Percentiles rank a stretch among this genome's conserved stretches.
Conservation (phyloP, 495 filamentous ascomycete genomes). For the Tuber magnatum region DNA sequence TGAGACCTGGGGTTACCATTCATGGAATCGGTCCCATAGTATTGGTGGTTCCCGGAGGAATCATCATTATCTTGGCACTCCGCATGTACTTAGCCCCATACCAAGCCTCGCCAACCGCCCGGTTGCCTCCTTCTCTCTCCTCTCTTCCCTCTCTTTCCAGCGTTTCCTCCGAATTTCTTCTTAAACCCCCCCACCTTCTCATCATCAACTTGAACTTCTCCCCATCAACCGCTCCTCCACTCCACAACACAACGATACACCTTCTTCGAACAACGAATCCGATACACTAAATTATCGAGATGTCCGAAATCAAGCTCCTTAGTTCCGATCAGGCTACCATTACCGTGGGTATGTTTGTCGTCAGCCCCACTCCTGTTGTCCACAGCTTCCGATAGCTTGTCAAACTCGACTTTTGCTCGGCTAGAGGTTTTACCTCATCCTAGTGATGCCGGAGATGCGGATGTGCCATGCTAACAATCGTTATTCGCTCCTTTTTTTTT, state of each 20-base stretch:
- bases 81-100: not conserved
- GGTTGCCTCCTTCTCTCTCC: slow-evolving; percentile 7
- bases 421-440: not conserved
- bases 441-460: not conserved
- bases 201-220: slow-evolving; percentile 20
- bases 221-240: slow-evolving; percentile 2
- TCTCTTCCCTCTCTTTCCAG: slow-evolving; percentile 22
- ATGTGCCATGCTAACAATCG: slow-evolving; percentile 9
- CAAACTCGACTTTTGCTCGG: slow-evolving; percentile 4
- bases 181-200: slow-evolving; percentile 9
- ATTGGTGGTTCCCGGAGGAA: not conserved
- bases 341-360: slow-evolving; percentile 34
- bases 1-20: not conserved
- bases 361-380: slow-evolving; percentile 19
- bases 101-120: slow-evolving; percentile 4
- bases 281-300: slow-evolving; percentile 14
- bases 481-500: slow-evolving; percentile 14
- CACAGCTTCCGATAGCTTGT: slow-evolving; percentile 2
- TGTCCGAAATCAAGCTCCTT: slow-evolving; percentile 40
- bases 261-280: not conserved
- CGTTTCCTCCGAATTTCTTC: slow-evolving; percentile 25
- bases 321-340: slow-evolving; percentile 37
- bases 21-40: not conserved
- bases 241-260: not conserved
- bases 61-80: slow-evolving; percentile 1